Percentiles rank a stretch among this genome's conserved stretches.
phyloP scores from a whole-genome alignment of 202 grass and related monocot genomes.

The Schoenoplectus triqueter region DNA sequence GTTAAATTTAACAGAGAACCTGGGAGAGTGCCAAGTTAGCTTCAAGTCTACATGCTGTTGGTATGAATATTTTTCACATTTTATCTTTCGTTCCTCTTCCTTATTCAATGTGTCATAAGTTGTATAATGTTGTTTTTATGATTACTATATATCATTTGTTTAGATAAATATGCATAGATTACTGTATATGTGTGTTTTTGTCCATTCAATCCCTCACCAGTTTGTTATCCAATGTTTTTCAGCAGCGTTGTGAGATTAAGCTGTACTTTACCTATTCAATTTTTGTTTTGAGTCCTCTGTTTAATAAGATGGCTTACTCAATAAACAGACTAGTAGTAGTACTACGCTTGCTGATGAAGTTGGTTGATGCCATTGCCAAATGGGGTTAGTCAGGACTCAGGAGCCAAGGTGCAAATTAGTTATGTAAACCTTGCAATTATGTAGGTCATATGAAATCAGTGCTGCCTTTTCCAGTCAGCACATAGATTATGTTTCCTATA shows the following conservation, averaged over 20 bases:
- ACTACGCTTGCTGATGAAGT: not conserved
- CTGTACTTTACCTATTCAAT: not conserved
- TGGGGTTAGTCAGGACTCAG: not conserved
- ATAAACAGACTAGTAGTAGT: not conserved
- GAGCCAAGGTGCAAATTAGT: too few species aligned
- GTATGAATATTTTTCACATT: conserved; percentile 39
- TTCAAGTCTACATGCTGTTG: conserved; percentile 69
- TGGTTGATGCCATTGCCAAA: conserved; percentile 2
- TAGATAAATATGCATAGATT: not conserved
- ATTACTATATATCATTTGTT: not conserved
- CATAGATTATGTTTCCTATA: not conserved
- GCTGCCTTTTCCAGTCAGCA: not conserved
- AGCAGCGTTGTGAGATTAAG: not conserved
- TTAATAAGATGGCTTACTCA: not conserved
- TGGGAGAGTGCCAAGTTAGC: conserved; percentile 92
- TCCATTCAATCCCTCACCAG: not conserved
- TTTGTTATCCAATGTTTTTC: not conserved
- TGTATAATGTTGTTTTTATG: not conserved
- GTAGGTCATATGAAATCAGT: not conserved
- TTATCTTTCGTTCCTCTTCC: not conserved
- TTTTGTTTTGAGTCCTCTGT: not conserved
- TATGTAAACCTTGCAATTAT: conserved; percentile 3
- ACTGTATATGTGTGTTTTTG: too few species aligned
- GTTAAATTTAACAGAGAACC: conserved; percentile 60
- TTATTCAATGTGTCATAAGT: not conserved